These are phyloP conservation scores for Cordyceps cateniannulata DNA, from an alignment of 2,329 filamentous ascomycete species.

Conservation along the genomic window DNA sequence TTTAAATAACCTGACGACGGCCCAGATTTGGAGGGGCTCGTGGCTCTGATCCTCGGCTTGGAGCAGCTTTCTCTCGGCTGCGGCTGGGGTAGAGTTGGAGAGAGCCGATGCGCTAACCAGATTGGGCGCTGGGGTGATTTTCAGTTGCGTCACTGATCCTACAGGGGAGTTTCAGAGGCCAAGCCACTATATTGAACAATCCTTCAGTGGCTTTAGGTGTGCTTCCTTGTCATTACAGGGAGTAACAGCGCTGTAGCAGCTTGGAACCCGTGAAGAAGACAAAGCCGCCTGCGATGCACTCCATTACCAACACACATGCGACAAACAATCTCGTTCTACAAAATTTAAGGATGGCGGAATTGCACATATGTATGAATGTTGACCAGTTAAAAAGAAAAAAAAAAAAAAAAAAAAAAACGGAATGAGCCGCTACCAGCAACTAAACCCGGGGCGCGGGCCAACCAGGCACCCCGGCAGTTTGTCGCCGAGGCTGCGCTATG, in stretches of 20 bases:
- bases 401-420: no score
- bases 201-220: neutral
- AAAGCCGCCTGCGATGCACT: no score
- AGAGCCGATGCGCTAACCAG: neutral
- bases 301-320: no score
- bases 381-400: neutral
- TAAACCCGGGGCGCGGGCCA: neutral
- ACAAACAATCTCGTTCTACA: no score
- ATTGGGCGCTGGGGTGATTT: neutral
- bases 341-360: no score
- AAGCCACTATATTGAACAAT: neutral
- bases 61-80: neutral
- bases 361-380: neutral
- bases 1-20: neutral
- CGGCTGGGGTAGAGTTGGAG: neutral
- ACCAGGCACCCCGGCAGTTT: neutral
- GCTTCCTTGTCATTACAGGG: no score
- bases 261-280: no score
- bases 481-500: neutral
- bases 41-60: slow-evolving; percentile 2
- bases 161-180: neutral
- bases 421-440: neutral
- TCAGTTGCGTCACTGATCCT: neutral
- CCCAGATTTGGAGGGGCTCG: slow-evolving; percentile 3
- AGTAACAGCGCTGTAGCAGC: neutral